Percentiles rank a stretch among this genome's conserved stretches.
These are phyloP conservation scores for Candida freyschussii DNA, from an alignment of 1,139 yeast genomes.

Conservation along the genomic window DNA sequence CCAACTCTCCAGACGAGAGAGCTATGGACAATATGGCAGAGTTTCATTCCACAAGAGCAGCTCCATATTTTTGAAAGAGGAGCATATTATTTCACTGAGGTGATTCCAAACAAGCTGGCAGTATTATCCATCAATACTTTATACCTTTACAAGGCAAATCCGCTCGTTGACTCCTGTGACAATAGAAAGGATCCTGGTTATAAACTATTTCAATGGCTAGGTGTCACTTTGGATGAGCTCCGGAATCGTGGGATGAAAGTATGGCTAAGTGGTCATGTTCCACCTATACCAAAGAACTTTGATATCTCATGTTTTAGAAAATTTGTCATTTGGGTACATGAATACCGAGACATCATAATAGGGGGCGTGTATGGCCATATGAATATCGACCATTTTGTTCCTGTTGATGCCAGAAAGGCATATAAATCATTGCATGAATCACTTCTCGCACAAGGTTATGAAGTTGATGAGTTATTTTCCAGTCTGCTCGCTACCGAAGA, in stretches of 20 bases:
- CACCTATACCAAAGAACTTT: conserved; percentile 74
- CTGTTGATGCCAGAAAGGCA: conserved; percentile 67
- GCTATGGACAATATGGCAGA: conserved; percentile 65
- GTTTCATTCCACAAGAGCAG: conserved; percentile 73
- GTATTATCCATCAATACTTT: conserved; percentile 74
- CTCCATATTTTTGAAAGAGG: conserved; percentile 70
- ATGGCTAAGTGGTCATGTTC: conserved; percentile 86
- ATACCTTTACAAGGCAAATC: conserved; percentile 70
- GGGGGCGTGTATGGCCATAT: conserved; percentile 87
- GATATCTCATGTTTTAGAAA: conserved; percentile 70
- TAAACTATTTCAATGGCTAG: conserved; percentile 71
- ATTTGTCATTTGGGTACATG: conserved; percentile 72
- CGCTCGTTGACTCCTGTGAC: conserved; percentile 79
- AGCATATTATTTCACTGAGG: conserved; percentile 69
- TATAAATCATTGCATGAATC: conserved; percentile 39
- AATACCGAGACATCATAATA: conserved; percentile 73
- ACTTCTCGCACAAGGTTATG: conserved; percentile 13
- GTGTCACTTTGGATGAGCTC: conserved; percentile 66
- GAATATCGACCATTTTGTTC: conserved; percentile 82
- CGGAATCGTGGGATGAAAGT: conserved; percentile 75
- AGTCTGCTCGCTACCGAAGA: conserved; percentile 5
- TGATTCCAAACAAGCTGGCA: conserved; percentile 73
- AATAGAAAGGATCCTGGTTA: conserved; percentile 72
- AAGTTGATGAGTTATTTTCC: conserved; percentile 12
- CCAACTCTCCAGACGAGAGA: conserved; percentile 83